Conservation (phyloP, 139 green algal species). For the Volvox reticuliferus region DNA sequence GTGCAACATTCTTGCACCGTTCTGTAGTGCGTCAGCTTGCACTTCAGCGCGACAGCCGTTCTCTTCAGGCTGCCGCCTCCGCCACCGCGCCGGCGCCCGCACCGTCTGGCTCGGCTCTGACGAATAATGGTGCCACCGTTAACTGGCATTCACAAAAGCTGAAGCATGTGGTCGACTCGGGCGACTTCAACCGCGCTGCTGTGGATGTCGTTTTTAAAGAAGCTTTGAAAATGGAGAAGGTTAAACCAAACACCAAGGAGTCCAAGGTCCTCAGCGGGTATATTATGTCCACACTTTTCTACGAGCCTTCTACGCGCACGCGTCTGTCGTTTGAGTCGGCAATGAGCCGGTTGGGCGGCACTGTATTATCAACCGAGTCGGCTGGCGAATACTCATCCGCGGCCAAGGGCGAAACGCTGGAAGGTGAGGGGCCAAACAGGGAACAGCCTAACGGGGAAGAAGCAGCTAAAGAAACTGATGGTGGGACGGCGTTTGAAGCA, state of each 20-base stretch:
- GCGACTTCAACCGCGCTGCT: slow-evolving; percentile 90
- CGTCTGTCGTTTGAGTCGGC: slow-evolving; percentile 97
- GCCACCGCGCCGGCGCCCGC: slow-evolving; percentile 9
- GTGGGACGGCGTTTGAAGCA: too few relatives aligned
- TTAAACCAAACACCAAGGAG: slow-evolving; percentile 69
- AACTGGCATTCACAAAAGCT: slow-evolving; percentile 57
- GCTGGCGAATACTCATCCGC: slow-evolving; percentile 97
- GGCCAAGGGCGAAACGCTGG: slow-evolving; percentile 98
- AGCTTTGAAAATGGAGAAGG: slow-evolving; percentile 84
- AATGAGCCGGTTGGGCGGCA: slow-evolving; percentile 94
- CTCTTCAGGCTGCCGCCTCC: background rate
- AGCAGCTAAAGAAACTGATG: too few relatives aligned
- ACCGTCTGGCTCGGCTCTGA: background rate
- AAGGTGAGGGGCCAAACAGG: slow-evolving; percentile 69
- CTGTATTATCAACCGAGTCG: slow-evolving; percentile 95
- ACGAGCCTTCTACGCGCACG: slow-evolving; percentile 99
- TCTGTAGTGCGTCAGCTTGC: background rate
- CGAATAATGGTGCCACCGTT: background rate
- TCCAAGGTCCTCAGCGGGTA: slow-evolving; percentile 85
- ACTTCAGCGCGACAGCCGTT: background rate
- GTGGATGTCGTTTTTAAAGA: slow-evolving; percentile 92
- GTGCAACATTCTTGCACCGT: background rate
- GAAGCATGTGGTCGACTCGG: slow-evolving; percentile 85
- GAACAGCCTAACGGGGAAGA: too few relatives aligned
- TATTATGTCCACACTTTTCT: slow-evolving; percentile 99